Base-by-base conservation (phyloP, 2,329 filamentous ascomycete genomes). In the Botrytis medusae region DNA sequence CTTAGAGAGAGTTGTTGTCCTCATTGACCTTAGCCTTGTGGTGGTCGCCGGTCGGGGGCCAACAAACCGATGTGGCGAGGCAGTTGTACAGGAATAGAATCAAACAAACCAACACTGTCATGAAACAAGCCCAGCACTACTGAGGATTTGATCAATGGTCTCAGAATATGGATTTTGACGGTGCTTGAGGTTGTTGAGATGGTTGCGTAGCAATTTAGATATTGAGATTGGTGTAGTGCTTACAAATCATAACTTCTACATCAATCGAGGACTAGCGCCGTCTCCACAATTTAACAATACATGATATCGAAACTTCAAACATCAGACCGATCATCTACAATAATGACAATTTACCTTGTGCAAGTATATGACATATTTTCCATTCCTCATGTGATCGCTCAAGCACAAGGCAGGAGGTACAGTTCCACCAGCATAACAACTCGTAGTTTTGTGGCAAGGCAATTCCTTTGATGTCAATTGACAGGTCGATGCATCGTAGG, bases 1-100 rank as follows among this genome's bases (percentile, higher is more conserved):
- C 69, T 71, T 57, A 20, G 46, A 51, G 34, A 71, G n/a, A 71
- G 32, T n/a, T 37, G 25, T 40, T 68, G 46, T 68, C 34, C 64
- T 71, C 42, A 29, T 63, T 40, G 57, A 51, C 40, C 69, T 44
- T 71, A 46, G 64, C 46, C 46, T 54, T 42, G 46, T 54, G 32
- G 25, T 57, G 51, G 51, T 57, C 51, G 51, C 51, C 51, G 14
- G n/a, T 48, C 57, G 25, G 34, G 46, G 34, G 48, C 34, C 64
- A 68, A 54, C 46, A 40, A 68, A 29, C 46, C 64, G 46, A 54
- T 54, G 64, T 54, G 64, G 64, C 64, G 46, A 54, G 46, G 64
- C 29, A 40, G 25, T 54, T 65, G 44, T 48, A 51, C 69, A 51
- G 59, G 54, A 64, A 71, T 65, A 54, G 69, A 71, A 32, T 20